Conservation (phyloP, 1,284 basidiomycete species). For the Schizophyllum commune region DNA sequence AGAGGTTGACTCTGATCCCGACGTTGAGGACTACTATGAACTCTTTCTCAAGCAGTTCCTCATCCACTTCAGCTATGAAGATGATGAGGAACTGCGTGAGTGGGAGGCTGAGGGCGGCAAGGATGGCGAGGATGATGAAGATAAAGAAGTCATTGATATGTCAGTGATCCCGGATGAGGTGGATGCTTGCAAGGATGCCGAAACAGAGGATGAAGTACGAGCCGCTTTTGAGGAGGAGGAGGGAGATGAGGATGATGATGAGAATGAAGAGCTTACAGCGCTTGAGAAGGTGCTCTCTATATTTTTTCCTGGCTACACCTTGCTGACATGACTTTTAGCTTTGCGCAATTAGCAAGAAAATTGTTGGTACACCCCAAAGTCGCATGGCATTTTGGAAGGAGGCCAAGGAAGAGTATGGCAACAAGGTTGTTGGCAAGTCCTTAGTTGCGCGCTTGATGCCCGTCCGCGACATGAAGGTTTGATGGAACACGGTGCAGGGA, state of each 20-base stretch:
- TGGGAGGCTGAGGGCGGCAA: slow-evolving; percentile 10
- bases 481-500: slow-evolving; percentile 23
- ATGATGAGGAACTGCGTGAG: slow-evolving; percentile 15
- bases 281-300: neutral
- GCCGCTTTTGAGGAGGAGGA: slow-evolving; percentile 1
- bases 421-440: neutral
- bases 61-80: slow-evolving; percentile 19
- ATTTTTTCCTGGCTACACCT: neutral
- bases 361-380: slow-evolving; percentile 7
- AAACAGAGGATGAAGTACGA: neutral
- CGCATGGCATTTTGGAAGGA: neutral
- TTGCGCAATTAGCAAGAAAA: slow-evolving; percentile 3
- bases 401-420: neutral
- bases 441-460: slow-evolving; percentile 14
- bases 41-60: slow-evolving; percentile 17
- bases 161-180: slow-evolving; percentile 5
- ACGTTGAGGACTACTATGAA: slow-evolving; percentile 19
- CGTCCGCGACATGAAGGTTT: slow-evolving; percentile 18
- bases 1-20: slow-evolving; percentile 22
- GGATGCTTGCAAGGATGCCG: neutral
- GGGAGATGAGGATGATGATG: neutral
- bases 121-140: neutral
- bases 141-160: slow-evolving; percentile 4
- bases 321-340: slow-evolving; percentile 1
- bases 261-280: neutral